These are phyloP conservation scores for Ophiostoma piceae DNA, from an alignment of 2,329 filamentous ascomycete genomes.

Conservation along the genomic window DNA sequence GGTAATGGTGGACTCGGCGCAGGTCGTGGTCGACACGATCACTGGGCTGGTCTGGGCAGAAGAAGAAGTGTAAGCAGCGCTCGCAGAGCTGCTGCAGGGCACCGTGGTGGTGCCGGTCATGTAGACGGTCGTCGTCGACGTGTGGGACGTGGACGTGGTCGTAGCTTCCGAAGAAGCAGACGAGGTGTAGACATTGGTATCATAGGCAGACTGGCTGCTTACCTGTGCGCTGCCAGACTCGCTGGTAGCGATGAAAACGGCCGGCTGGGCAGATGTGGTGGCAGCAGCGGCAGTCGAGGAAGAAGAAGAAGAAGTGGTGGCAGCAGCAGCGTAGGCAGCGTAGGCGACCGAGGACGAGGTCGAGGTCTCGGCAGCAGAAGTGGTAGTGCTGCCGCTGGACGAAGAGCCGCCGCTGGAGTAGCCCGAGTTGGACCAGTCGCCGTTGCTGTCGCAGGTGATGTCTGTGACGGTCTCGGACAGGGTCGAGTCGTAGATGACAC, in stretches of 20 bases:
- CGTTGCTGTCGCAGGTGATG: background rate
- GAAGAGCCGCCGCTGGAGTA: slow-evolving; percentile 16
- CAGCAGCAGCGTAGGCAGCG: background rate
- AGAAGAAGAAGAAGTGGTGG: slow-evolving; percentile 16
- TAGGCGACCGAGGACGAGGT: background rate
- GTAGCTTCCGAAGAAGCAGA: background rate
- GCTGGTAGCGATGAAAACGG: slow-evolving; percentile 24
- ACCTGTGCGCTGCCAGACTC: slow-evolving; percentile 18
- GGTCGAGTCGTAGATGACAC: slow-evolving; percentile 38
- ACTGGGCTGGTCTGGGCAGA: background rate
- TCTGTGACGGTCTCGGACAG: slow-evolving; percentile 25
- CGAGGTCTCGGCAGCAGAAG: background rate
- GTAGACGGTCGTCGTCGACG: slow-evolving; percentile 10
- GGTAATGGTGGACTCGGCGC: background rate
- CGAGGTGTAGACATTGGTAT: slow-evolving; percentile 8
- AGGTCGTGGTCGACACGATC: slow-evolving; percentile 2
- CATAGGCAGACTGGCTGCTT: slow-evolving; percentile 20
- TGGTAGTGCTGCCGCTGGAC: background rate
- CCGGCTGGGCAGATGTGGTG: slow-evolving; percentile 18
- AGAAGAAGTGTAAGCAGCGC: background rate
- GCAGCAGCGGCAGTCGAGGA: background rate
- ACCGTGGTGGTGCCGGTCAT: background rate
- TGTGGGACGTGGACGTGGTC: slow-evolving; percentile 1
- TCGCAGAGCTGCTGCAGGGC: slow-evolving; percentile 3
- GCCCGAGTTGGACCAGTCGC: slow-evolving; percentile 5